Base-by-base conservation (phyloP, 1,284 basidiomycete genomes). In the Pisolithus thermaeus region DNA sequence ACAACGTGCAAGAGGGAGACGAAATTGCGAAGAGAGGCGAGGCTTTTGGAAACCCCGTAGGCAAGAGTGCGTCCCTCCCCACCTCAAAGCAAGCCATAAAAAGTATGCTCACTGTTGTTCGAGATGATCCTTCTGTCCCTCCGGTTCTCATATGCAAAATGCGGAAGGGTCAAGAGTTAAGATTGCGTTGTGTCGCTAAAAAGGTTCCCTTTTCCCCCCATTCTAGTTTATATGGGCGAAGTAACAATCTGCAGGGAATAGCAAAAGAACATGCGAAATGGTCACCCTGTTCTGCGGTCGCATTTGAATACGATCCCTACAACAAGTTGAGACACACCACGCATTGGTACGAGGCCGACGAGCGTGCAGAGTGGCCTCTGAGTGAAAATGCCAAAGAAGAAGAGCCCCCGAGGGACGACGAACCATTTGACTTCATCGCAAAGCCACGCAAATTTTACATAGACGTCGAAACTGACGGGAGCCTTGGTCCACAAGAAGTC, bases 231-330 rank as follows among this genome's bases (percentile, higher is more conserved):
- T 49, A 47, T 45, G 12, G 51, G 54, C 36, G 27, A 49, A 32
- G 22, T 46, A 22, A 35, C 20, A 36, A 7, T 30, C 40, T 43
- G 18, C 59, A 97, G 92, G 96, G 96, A 27, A 90, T 97, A 55
- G 94, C 94, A 7, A 97, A 99, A 74, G 94, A 98, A 66, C 97
- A 99, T 66, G 94, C 97, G 7, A 99, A 99, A 73, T 99, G 96
- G 94, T 97, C 93, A 0, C 96, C 97, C 12, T 90, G 94, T 52
- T 90, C 93, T 1, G 94, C 97, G 2, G 86, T 99, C 20, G 85
- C 88, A 2, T 99, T 97, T 61, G 97, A 99, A 72, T 99, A 99
- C 63, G 97, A 99, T 70, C 97, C 97, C 12, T 82, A 98, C 74
- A 99, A 99, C 75, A 92, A 92, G 67, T 77, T 99, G 30, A 83